Evolutionary conservation across 2,329 filamentous ascomycete genomes (phyloP).

Genomic region (Penicillium sp.): DNA sequence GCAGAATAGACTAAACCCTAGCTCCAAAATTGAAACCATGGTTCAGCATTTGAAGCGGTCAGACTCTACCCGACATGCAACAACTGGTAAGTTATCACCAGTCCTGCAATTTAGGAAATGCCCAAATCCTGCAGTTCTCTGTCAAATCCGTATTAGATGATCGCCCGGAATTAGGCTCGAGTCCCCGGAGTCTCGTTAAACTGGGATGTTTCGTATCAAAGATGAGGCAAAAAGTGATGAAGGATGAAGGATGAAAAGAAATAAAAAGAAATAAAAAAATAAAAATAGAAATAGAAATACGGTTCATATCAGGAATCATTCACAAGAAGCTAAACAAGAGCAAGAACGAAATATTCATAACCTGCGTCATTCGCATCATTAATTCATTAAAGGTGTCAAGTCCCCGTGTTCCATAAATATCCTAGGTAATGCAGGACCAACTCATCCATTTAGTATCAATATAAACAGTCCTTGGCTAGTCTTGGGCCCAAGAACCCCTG

Average conservation of each 20-base stretch:
- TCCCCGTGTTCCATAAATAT: neutral
- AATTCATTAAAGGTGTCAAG: constrained; percentile 12
- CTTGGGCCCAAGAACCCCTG: neutral
- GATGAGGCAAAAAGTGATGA: neutral
- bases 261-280: constrained; percentile 7
- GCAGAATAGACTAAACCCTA: neutral
- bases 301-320: neutral
- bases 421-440: constrained; percentile 4
- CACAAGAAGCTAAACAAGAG: constrained; percentile 6
- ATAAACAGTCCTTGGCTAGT: neutral
- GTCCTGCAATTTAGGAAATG: neutral
- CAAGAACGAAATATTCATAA: constrained; percentile 1
- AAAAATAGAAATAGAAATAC: constrained; percentile 3
- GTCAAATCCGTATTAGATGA: constrained; percentile 4
- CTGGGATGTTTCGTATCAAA: neutral
- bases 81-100: constrained; percentile 1
- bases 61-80: constrained; percentile 14
- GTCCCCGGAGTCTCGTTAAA: neutral
- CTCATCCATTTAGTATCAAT: neutral
- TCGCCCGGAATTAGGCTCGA: neutral
- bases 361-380: constrained; percentile 8
- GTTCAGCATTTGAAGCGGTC: constrained; percentile 11
- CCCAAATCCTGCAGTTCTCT: neutral
- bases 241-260: constrained; percentile 3
- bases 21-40: neutral